phyloP scores from a whole-genome alignment of 768 basidiomycete species.

The Tremella mesenterica region DNA sequence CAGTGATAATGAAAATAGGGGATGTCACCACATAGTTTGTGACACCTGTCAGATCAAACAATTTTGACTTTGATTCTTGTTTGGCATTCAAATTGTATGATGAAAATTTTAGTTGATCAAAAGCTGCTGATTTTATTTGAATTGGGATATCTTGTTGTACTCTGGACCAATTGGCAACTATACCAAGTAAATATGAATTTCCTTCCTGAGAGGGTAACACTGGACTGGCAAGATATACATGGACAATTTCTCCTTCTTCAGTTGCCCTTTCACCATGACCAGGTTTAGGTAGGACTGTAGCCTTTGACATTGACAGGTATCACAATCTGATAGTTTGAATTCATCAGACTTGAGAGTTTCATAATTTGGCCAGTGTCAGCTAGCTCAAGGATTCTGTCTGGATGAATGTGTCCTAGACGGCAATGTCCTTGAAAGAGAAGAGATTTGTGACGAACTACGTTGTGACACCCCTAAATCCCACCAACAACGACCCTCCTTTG shows the following conservation, averaged over 20 bases:
- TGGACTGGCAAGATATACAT: slow-evolving; percentile 12
- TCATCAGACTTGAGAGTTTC: not conserved
- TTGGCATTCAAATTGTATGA: not conserved
- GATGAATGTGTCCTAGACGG: not conserved
- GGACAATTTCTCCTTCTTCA: slow-evolving; percentile 9
- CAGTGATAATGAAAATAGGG: no score
- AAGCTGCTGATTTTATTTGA: not conserved
- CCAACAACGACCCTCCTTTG: no score
- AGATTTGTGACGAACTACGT: no score
- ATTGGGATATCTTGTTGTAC: not conserved
- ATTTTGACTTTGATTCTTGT: slow-evolving; percentile 8
- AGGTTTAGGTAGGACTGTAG: no score
- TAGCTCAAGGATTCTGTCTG: not conserved
- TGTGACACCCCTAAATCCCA: no score
- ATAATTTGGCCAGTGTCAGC: not conserved
- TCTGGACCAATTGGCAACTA: slow-evolving; percentile 14
- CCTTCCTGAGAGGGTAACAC: not conserved
- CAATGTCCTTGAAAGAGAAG: not conserved
- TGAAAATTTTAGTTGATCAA: not conserved
- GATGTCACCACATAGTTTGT: no score
- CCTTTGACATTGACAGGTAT: not conserved
- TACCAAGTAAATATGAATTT: slow-evolving; percentile 2
- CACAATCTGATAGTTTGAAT: not conserved
- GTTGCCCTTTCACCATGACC: not conserved
- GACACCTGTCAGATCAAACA: slow-evolving; percentile 18